Evolutionary conservation across 441 rosid genomes (phyloP), one percentile per base, ranked within the genome.

Genomic region (Erodium trifolium): DNA sequence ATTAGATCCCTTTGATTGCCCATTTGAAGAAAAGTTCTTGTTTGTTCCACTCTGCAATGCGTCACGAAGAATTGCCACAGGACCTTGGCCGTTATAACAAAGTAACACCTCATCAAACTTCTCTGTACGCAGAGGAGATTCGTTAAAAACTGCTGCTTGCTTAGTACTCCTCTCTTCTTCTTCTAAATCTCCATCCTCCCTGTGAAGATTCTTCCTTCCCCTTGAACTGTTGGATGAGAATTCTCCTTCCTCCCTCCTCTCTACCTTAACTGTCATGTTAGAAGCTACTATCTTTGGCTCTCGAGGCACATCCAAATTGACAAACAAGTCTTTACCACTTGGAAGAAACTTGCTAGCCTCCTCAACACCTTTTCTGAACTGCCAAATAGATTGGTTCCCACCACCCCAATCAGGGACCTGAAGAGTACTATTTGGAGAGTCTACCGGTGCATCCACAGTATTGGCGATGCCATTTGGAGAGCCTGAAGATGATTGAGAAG

Each of bases 141-240:
- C 93, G 1, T 62, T 45, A 68, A 65, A 83, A 74, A 86, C 78
- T 18, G 87, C 88, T n/a, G 87, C 83, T 59, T 75, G 80, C 71
- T 88, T 88, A 68, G 79, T 78, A 63, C 80, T 75, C 43, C 93
- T 83, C 81, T 80, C 90, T 70, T 86, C 90, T 70, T 86, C 88
- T 70, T 78, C 87, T 23, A 73, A 59, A 68, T 68, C 69, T 2
- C 7, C 37, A 70, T 76, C 84, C 16, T 76, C 85, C 14, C 85
- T 79, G 66, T 62, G 64, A 67, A 74, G 71, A 68, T 68, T 80
- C 70, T 81, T 86, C 81, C 84, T 71, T 34, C 72, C 83, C 55
- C 72, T 76, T 63, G 62, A 75, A 27, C 67, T 72, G 60, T 9
- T 19, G 18, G 45, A 23, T 31, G 16, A 55, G 31, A 19, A 71